Evolutionary conservation across 805 yeast species (phyloP).

Genomic region (Yarrowia sp.): DNA sequence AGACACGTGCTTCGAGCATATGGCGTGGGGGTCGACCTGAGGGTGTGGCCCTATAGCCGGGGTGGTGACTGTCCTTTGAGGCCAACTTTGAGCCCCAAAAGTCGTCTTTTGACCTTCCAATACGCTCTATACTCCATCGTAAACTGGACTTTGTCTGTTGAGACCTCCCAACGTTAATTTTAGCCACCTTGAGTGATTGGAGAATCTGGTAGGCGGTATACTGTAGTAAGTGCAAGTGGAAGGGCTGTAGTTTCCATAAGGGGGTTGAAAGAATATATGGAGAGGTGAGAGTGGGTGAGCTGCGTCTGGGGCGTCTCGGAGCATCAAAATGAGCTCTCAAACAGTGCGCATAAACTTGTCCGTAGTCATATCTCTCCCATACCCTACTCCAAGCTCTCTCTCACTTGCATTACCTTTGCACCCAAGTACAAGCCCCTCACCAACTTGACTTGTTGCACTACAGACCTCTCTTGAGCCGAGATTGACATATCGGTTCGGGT

Average conservation of each 20-base stretch:
- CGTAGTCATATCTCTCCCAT: too few species aligned
- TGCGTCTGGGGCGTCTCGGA: too few species aligned
- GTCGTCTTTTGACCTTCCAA: neutral
- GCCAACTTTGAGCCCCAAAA: neutral
- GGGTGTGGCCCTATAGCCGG: neutral
- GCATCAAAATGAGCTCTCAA: too few species aligned
- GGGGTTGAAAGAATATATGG: too few species aligned
- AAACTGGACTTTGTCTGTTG: slow-evolving; percentile 19
- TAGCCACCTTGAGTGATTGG: slow-evolving; percentile 26
- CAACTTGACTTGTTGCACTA: slow-evolving; percentile 35
- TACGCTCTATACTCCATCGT: neutral
- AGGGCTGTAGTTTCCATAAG: too few species aligned
- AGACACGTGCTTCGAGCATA: slow-evolving; percentile 34
- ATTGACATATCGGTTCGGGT: neutral
- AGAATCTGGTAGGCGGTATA: slow-evolving; percentile 16
- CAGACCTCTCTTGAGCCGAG: slow-evolving; percentile 5
- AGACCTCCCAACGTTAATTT: slow-evolving; percentile 38
- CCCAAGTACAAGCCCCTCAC: slow-evolving; percentile 37
- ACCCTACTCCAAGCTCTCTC: slow-evolving; percentile 5
- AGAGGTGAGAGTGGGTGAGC: too few species aligned
- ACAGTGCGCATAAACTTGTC: too few species aligned
- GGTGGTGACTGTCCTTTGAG: neutral
- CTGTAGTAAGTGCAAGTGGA: neutral
- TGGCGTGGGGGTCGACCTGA: neutral
- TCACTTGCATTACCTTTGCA: slow-evolving; percentile 30